Percentiles rank a stretch among this genome's conserved stretches.
These are phyloP conservation scores for Globisporangium barbulae DNA, from an alignment of 352 stramenopile genomes.

Conservation along the genomic window DNA sequence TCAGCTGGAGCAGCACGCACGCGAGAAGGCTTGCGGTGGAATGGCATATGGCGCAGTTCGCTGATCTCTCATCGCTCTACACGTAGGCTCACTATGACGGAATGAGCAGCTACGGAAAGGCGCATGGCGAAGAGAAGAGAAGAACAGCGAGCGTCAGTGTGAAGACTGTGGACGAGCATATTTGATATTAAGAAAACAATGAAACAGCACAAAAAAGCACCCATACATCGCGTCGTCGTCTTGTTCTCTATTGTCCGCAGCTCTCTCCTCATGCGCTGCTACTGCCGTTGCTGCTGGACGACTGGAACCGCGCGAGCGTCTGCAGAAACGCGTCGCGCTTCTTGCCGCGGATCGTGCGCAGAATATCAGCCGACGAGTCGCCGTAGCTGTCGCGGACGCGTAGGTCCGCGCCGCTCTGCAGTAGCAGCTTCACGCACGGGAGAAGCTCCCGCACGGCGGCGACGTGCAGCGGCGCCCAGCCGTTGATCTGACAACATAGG, in stretches of 20 bases:
- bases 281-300: background rate
- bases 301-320: constrained; percentile 30
- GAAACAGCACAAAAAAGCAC: background rate
- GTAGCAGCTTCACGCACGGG: constrained; percentile 42
- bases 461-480: constrained; percentile 69
- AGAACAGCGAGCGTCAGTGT: background rate
- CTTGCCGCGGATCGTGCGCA: constrained; percentile 36
- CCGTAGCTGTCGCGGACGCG: constrained; percentile 50
- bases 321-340: constrained; percentile 41
- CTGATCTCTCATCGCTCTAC: background rate
- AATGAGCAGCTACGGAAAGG: background rate
- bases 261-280: background rate
- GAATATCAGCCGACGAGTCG: constrained; percentile 42
- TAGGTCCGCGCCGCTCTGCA: constrained; percentile 35
- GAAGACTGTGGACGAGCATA: background rate
- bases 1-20: constrained; percentile 9
- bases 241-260: background rate
- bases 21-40: background rate
- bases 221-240: background rate
- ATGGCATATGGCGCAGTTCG: background rate
- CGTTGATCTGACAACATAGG: constrained; percentile 33
- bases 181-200: constrained; percentile 4
- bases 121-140: background rate
- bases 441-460: constrained; percentile 48
- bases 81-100: background rate